These are phyloP conservation scores for Primulina huaijiensis DNA, from an alignment of 257 asterid genomes.

Conservation along the genomic window DNA sequence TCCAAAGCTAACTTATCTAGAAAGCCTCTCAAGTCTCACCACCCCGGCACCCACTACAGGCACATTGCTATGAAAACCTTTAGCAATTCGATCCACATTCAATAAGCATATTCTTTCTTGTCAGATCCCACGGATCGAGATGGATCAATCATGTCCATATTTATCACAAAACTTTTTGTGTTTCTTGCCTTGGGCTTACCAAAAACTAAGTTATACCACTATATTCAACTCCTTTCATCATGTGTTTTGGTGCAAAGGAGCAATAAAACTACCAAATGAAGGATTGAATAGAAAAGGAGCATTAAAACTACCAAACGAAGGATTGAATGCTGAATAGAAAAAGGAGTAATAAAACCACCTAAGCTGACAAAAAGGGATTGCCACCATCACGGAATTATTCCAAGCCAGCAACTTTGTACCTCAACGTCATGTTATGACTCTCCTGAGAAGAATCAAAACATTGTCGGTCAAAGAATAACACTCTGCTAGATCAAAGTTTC, in stretches of 20 bases:
- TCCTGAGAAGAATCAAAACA: conserved; percentile 50
- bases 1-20: not conserved
- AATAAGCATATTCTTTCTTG: no score
- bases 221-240: not conserved
- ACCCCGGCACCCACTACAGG: not conserved
- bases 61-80: not conserved
- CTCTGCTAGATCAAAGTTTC: not conserved
- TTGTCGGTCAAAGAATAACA: not conserved
- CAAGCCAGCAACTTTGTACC: conserved; percentile 83
- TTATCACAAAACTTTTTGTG: no score
- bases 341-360: conserved; percentile 30
- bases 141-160: no score
- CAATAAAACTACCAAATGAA: not conserved
- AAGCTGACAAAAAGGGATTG: conserved; percentile 23
- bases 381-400: conserved; percentile 41
- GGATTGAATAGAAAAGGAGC: not conserved
- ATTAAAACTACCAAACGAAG: not conserved
- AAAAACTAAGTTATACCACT: not conserved
- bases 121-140: no score
- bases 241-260: not conserved
- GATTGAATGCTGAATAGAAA: not conserved
- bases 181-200: not conserved
- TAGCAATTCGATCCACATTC: not conserved
- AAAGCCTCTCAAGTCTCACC: not conserved
- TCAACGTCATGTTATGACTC: conserved; percentile 60